Conservation (phyloP, 805 yeast species). For the Pichia californica region DNA sequence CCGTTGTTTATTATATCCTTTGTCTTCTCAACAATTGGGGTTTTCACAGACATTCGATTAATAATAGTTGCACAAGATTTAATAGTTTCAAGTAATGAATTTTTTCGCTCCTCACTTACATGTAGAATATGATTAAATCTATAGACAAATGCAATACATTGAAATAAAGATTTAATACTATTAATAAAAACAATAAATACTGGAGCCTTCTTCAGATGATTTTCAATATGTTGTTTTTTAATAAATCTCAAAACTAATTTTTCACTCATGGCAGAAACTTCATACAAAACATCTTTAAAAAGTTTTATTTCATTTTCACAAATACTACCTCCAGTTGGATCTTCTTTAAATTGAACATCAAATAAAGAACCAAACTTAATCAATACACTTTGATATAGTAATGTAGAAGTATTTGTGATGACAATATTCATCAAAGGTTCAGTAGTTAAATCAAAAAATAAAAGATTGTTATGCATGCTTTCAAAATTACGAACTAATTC, state of each 20-base stretch:
- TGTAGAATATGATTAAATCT: conserved; percentile 16
- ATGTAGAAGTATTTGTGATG: conserved; percentile 21
- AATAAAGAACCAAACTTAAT: conserved; percentile 23
- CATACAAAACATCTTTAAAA: conserved; percentile 17
- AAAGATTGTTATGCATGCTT: conserved; percentile 22
- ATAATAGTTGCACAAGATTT: conserved; percentile 5
- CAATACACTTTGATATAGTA: conserved; percentile 25
- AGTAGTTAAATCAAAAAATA: conserved; percentile 23
- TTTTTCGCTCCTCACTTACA: conserved; percentile 6
- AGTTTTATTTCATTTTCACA: conserved; percentile 17
- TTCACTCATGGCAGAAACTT: conserved; percentile 18
- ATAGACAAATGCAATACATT: conserved; percentile 20
- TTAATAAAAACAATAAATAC: conserved; percentile 22
- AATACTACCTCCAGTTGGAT: conserved; percentile 12
- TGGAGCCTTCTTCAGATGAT: conserved; percentile 16
- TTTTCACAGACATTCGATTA: conserved; percentile 5
- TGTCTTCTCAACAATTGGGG: conserved; percentile 15
- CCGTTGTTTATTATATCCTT: conserved; percentile 16
- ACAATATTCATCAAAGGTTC: conserved; percentile 22
- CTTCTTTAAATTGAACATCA: conserved; percentile 13
- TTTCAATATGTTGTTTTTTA: conserved; percentile 14
- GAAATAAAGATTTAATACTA: conserved; percentile 24
- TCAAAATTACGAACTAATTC: conserved; percentile 24
- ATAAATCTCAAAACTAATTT: conserved; percentile 16
- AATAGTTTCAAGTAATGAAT: conserved; percentile 9